Conservation (phyloP, 306 rosid species). For the Glycine latifolia region DNA sequence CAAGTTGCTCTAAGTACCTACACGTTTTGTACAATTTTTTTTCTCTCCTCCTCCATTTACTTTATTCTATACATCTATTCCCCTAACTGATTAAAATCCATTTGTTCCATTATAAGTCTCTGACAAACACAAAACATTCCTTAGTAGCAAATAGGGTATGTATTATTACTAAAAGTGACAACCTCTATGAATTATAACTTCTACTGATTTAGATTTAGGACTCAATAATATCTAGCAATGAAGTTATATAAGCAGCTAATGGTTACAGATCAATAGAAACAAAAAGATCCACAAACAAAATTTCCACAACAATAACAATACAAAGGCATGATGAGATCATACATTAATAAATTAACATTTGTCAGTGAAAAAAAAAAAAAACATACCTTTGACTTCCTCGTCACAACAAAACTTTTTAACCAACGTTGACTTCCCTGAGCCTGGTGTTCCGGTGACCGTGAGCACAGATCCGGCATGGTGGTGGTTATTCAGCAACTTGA, state of each 20-base stretch:
- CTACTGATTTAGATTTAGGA: no score
- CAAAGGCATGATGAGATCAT: no score
- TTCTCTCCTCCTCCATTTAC: neutral
- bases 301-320: no score
- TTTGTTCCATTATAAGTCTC: no score
- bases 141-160: no score
- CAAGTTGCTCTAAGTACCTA: no score
- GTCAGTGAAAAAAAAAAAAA: no score
- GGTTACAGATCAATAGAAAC: neutral
- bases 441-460: conserved; percentile 59
- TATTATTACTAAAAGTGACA: neutral
- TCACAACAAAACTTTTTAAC: conserved; percentile 59
- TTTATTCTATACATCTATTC: neutral
- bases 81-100: neutral
- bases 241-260: neutral
- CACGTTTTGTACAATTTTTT: neutral
- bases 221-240: neutral
- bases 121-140: no score
- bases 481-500: conserved; percentile 42
- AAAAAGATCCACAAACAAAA: neutral
- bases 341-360: no score
- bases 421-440: conserved; percentile 67
- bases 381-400: conserved; percentile 53
- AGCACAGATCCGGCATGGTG: conserved; percentile 39
- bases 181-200: neutral